These are phyloP conservation scores for Wakefieldia striispora DNA, from an alignment of 768 basidiomycete genomes.

Conservation along the genomic window DNA sequence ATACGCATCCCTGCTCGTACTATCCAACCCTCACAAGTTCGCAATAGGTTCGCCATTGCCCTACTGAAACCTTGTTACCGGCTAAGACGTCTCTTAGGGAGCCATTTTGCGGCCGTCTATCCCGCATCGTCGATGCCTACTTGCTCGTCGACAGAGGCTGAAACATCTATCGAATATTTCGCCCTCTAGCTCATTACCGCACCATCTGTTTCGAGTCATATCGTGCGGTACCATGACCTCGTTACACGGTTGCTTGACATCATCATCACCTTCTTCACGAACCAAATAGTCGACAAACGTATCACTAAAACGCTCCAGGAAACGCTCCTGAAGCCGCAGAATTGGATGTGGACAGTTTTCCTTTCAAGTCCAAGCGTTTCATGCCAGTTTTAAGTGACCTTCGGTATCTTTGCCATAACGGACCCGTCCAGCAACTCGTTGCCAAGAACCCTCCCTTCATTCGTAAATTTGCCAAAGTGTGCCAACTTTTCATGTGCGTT, in stretches of 20 bases:
- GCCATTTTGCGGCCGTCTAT: slow-evolving; percentile 83
- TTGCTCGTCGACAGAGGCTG: slow-evolving; percentile 91
- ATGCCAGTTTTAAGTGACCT: slow-evolving; percentile 94
- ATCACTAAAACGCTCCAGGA: slow-evolving; percentile 41
- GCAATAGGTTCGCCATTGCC: slow-evolving; percentile 61
- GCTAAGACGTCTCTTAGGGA: slow-evolving; percentile 46
- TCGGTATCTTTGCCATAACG: slow-evolving; percentile 78
- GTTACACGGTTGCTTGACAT: slow-evolving; percentile 76
- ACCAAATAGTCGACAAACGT: slow-evolving; percentile 75
- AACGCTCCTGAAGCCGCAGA: slow-evolving; percentile 23
- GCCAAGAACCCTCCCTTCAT: slow-evolving; percentile 66
- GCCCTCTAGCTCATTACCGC: slow-evolving; percentile 92
- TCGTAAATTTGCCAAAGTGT: slow-evolving; percentile 67
- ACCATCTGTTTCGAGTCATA: slow-evolving; percentile 77
- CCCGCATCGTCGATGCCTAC: slow-evolving; percentile 85
- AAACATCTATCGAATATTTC: slow-evolving; percentile 93
- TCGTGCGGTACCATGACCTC: slow-evolving; percentile 73
- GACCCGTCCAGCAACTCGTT: slow-evolving; percentile 77
- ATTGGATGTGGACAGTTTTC: slow-evolving; percentile 79
- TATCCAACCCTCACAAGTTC: slow-evolving; percentile 72
- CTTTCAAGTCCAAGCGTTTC: slow-evolving; percentile 96
- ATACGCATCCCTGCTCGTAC: slow-evolving; percentile 69
- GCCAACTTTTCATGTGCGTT: slow-evolving; percentile 90
- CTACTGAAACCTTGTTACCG: not conserved
- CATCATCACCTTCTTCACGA: slow-evolving; percentile 90